Evolutionary conservation across 1,139 yeast species (phyloP).

Genomic region (Pichia sp.): DNA sequence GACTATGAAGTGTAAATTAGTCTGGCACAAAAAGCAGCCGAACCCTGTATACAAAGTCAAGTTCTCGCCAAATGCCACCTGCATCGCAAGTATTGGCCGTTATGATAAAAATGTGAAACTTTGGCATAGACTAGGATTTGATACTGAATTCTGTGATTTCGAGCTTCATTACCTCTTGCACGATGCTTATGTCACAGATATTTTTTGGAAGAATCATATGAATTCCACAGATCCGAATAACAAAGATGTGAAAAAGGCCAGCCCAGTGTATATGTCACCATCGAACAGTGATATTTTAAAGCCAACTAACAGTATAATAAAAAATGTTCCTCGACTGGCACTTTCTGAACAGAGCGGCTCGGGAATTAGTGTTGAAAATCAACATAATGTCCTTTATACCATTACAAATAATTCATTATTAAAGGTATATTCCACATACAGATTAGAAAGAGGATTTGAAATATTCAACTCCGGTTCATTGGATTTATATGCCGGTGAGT

Average conservation of each 20-base stretch:
- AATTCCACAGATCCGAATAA: slow-evolving; percentile 3
- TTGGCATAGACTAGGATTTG: slow-evolving; percentile 75
- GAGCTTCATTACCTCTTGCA: slow-evolving; percentile 69
- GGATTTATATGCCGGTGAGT: slow-evolving; percentile 36
- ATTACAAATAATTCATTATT: slow-evolving; percentile 51
- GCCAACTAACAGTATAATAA: slow-evolving; percentile 29
- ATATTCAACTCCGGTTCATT: slow-evolving; percentile 59
- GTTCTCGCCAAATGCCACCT: slow-evolving; percentile 60
- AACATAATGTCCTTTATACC: slow-evolving; percentile 55
- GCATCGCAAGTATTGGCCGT: slow-evolving; percentile 59
- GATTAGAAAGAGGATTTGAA: slow-evolving; percentile 52
- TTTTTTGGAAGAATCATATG: slow-evolving; percentile 47
- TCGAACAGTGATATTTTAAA: slow-evolving; percentile 22
- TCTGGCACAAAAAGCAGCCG: slow-evolving; percentile 58
- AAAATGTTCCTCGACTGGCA: slow-evolving; percentile 14
- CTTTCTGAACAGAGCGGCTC: slow-evolving; percentile 19
- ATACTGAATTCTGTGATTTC: slow-evolving; percentile 60
- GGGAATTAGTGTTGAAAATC: slow-evolving; percentile 18
- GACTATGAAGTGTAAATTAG: slow-evolving; percentile 30
- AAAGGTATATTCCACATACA: slow-evolving; percentile 72
- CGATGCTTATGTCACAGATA: slow-evolving; percentile 50
- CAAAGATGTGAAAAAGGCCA: background rate
- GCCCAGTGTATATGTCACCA: slow-evolving; percentile 5
- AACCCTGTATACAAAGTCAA: slow-evolving; percentile 50
- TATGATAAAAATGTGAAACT: slow-evolving; percentile 68